Evolutionary conservation across 768 basidiomycete genomes (phyloP).

Genomic region (Cystobasidium ongulense): DNA sequence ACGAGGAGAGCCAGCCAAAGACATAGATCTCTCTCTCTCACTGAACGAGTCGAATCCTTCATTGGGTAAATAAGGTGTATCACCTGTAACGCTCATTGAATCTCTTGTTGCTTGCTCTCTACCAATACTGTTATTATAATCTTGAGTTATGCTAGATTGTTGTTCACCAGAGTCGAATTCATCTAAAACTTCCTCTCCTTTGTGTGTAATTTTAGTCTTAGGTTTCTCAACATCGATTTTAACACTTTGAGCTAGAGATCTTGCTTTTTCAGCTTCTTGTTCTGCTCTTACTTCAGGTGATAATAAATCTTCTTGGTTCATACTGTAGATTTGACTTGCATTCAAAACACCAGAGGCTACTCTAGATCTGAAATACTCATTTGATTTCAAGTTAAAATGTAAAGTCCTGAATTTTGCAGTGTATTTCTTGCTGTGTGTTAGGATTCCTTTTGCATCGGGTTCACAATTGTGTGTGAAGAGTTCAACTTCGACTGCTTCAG

Average conservation of each 20-base stretch:
- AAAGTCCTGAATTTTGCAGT: constrained; percentile 79
- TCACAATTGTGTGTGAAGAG: constrained; percentile 70
- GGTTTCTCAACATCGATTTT: constrained; percentile 52
- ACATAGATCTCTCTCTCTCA: constrained; percentile 14
- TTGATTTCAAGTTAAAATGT: constrained; percentile 75
- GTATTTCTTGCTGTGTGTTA: constrained; percentile 36
- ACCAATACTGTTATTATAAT: not conserved
- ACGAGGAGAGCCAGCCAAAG: not conserved
- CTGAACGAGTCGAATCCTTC: not conserved
- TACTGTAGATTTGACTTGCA: constrained; percentile 64
- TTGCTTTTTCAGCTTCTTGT: constrained; percentile 71
- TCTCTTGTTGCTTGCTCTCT: not conserved
- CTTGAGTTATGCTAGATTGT: not conserved
- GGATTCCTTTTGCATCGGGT: constrained; percentile 58
- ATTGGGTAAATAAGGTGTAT: not conserved
- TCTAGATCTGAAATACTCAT: constrained; percentile 68
- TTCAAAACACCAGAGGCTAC: constrained; percentile 62
- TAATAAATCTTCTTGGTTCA: constrained; percentile 82
- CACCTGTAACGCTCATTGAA: not conserved
- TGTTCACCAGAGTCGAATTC: constrained; percentile 47
- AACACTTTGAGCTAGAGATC: constrained; percentile 76
- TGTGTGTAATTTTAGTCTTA: constrained; percentile 78
- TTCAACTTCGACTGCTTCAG: constrained; percentile 64
- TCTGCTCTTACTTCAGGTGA: constrained; percentile 76
- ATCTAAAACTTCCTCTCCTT: constrained; percentile 84